These are phyloP conservation scores for Macrolepiota fuliginosa DNA, from an alignment of 768 basidiomycete species.

Conservation along the genomic window DNA sequence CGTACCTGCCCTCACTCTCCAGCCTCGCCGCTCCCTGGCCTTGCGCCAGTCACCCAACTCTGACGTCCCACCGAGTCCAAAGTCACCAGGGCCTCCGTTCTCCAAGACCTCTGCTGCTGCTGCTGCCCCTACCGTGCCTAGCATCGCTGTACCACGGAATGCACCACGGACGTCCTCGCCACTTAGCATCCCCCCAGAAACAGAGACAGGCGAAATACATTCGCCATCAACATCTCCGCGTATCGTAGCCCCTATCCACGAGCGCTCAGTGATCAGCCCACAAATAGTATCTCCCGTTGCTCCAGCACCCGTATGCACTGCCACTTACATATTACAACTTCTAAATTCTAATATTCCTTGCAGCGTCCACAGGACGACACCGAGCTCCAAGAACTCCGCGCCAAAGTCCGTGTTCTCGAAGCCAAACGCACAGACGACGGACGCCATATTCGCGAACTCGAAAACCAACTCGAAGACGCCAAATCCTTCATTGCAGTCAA, in stretches of 20 bases:
- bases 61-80: constrained; percentile 28
- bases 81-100: constrained; percentile 26
- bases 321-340: constrained; percentile 12
- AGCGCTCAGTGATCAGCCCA: constrained; percentile 20
- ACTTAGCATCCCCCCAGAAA: constrained; percentile 32
- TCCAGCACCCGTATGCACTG: constrained; percentile 24
- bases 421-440: constrained; percentile 84
- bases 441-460: constrained; percentile 79
- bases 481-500: constrained; percentile 79
- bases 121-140: constrained; percentile 19
- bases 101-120: constrained; percentile 19
- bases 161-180: constrained; percentile 35
- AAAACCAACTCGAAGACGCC: constrained; percentile 79
- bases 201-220: constrained; percentile 18
- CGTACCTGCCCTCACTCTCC: constrained; percentile 40
- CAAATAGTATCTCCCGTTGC: constrained; percentile 25
- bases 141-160: background rate
- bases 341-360: constrained; percentile 3
- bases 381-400: constrained; percentile 77
- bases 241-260: constrained; percentile 18
- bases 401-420: constrained; percentile 84
- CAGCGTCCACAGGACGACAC: constrained; percentile 44
- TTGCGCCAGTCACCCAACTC: constrained; percentile 38
- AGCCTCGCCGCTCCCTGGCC: constrained; percentile 48
- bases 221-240: constrained; percentile 19